A percentile compares a stretch with the other conserved stretches of the same genome.
Conservation (phyloP, 441 rosid genomes). For the Populus hybrid region DNA sequence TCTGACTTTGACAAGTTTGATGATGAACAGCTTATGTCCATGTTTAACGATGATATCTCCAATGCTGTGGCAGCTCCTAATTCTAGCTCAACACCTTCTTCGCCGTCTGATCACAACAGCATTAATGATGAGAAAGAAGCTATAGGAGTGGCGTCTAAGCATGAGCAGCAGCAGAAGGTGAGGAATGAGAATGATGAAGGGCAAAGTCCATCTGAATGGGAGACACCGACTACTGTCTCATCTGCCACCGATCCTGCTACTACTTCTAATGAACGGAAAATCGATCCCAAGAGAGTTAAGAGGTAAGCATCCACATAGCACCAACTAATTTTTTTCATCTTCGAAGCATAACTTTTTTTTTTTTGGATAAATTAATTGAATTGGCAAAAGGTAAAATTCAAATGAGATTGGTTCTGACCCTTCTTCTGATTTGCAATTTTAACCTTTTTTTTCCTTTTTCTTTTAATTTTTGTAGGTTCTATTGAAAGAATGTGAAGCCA, state of each 20-base stretch:
- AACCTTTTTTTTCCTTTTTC: not conserved
- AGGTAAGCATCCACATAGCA: conserved; percentile 35
- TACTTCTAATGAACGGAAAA: conserved; percentile 24
- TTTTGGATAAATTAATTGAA: too few relatives aligned
- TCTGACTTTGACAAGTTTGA: conserved; percentile 47
- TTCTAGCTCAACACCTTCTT: conserved; percentile 41
- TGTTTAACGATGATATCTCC: conserved; percentile 49
- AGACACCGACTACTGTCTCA: conserved; percentile 25
- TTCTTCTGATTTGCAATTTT: not conserved
- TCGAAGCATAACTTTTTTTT: not conserved
- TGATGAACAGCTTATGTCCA: conserved; percentile 61
- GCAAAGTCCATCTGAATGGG: conserved; percentile 39
- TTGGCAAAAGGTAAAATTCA: not conserved
- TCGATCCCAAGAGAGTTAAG: conserved; percentile 61
- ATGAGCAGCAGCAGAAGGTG: conserved; percentile 21
- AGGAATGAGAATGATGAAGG: conserved; percentile 48
- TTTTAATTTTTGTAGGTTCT: not conserved
- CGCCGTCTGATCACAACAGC: conserved; percentile 56
- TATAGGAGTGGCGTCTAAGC: conserved; percentile 18
- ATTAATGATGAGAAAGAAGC: conserved; percentile 42
- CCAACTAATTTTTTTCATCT: not conserved
- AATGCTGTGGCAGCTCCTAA: conserved; percentile 24
- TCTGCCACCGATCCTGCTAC: conserved; percentile 14
- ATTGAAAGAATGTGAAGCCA: not conserved
- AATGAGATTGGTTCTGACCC: not conserved